Evolutionary conservation across 441 rosid species (phyloP), one percentile per base, ranked within the genome.

Genomic region (Pelargonium citronellum): DNA sequence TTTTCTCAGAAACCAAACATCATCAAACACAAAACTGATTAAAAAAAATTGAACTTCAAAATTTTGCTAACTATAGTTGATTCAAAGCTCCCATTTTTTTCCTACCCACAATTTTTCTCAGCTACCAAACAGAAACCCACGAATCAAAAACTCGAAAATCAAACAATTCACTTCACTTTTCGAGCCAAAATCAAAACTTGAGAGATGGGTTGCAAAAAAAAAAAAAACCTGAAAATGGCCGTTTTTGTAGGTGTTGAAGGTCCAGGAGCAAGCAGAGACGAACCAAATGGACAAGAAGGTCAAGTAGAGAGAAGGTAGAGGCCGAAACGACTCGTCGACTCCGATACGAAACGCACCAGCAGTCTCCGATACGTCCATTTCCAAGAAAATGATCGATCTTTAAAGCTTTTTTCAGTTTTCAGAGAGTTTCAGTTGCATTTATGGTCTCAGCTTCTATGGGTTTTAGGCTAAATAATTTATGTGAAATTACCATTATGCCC

Each of bases 201-300:
- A 34, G 39, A 34, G 39, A 34, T 4, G 39, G 39, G 7, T 34
- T 34, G 39, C 39, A 34, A 34, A 34, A 34, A 3, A 30, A n/a
- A 57, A 71, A 71, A 7, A 6, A 13, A 24, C n/a, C 96, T 85
- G 96, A 82, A 82, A 86, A 58, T 85, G 90, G 64, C 94, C 89
- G 80, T 85, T 92, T 70, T 81, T 84, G 75, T 83, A 92, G 69
- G 95, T 90, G 83, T 89, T 86, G 78, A 87, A 65, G 73, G 96
- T 85, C 96, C 96, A 92, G 44, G 85, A 90, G 76, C 83, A 87
- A 83, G 92, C 91, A 58, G 91, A 90, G 77, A 92, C 64, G 75
- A 86, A 68, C 96, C 96, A 92, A 69, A 92, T 77, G 64, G 76
- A 78, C 39, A 91, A 80, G 66, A 92, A 85, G 19, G 87, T 83